Evolutionary conservation across 108 stramenopile species (phyloP).

Genomic region (Epithemia pelagica): DNA sequence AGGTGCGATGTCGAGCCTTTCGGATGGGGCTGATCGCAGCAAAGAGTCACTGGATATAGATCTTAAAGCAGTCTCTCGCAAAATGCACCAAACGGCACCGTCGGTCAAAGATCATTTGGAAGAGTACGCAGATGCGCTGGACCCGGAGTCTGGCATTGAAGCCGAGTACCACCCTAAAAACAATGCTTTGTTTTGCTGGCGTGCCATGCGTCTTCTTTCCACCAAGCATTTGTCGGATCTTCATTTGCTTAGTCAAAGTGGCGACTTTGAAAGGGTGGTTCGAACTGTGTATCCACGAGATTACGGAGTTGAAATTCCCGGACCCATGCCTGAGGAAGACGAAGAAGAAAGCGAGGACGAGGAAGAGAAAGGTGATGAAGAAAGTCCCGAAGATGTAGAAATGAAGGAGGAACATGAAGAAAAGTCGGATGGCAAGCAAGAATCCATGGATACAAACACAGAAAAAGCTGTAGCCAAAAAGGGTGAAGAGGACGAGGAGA

Average conservation of each 20-base stretch:
- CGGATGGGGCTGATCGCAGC: slow-evolving; percentile 5
- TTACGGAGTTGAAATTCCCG: slow-evolving; percentile 51
- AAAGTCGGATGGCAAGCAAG: neutral
- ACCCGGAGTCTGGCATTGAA: slow-evolving; percentile 80
- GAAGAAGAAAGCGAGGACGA: slow-evolving; percentile 6
- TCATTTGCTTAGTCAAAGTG: slow-evolving; percentile 31
- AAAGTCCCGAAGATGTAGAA: neutral
- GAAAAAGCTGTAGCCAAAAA: neutral
- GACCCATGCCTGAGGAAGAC: slow-evolving; percentile 29
- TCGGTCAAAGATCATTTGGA: slow-evolving; percentile 49
- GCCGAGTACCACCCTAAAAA: slow-evolving; percentile 78
- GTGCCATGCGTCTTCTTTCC: slow-evolving; percentile 61
- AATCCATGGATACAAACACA: neutral
- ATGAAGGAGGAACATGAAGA: neutral
- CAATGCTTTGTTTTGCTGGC: slow-evolving; percentile 67
- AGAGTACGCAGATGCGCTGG: slow-evolving; percentile 69
- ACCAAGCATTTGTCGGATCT: slow-evolving; percentile 33
- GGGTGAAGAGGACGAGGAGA: neutral
- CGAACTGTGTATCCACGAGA: slow-evolving; percentile 52
- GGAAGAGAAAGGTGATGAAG: neutral
- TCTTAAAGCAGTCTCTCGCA: neutral
- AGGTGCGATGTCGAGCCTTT: slow-evolving; percentile 13
- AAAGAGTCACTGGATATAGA: neutral
- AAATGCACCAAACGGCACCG: slow-evolving; percentile 14
- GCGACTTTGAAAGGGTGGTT: slow-evolving; percentile 63